Conservation (phyloP, 1,284 basidiomycete species). For the Ustilago loliicola region DNA sequence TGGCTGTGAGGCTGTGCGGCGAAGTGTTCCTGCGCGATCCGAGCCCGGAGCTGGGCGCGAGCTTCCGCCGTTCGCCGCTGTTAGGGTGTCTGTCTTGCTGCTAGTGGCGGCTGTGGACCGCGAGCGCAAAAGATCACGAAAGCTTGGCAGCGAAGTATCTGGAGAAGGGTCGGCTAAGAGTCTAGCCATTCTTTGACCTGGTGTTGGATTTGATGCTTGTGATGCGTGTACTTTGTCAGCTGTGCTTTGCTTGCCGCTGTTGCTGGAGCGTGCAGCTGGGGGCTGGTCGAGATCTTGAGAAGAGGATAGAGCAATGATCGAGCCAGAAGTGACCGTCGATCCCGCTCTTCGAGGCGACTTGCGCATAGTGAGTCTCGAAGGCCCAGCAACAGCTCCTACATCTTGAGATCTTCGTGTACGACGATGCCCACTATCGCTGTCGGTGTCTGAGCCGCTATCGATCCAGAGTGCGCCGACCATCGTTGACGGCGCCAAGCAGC, state of each 20-base stretch:
- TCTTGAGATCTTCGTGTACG: constrained; percentile 4
- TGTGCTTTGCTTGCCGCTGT: not conserved
- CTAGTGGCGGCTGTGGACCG: not conserved
- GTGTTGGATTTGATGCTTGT: constrained; percentile 9
- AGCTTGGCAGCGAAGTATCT: constrained; percentile 38
- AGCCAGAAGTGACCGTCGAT: constrained; percentile 10
- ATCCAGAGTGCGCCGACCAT: constrained; percentile 51
- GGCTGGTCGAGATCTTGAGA: constrained; percentile 24
- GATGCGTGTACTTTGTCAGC: not conserved
- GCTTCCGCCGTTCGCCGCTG: not conserved
- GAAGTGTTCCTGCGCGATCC: constrained; percentile 24
- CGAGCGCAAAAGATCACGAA: constrained; percentile 30
- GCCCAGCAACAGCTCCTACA: constrained; percentile 8
- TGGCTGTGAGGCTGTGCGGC: constrained; percentile 40
- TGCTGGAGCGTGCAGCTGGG: not conserved
- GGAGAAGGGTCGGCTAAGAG: constrained; percentile 38
- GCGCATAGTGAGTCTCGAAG: constrained; percentile 25
- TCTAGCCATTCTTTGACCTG: constrained; percentile 20
- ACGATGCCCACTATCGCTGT: constrained; percentile 16
- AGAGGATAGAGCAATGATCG: constrained; percentile 35
- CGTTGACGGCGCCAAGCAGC: constrained; percentile 4
- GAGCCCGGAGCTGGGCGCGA: constrained; percentile 16
- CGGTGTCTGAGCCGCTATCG: constrained; percentile 42
- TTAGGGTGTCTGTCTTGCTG: no score
- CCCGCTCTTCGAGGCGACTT: constrained; percentile 22